Evolutionary conservation across 139 green algal genomes (phyloP).

Genomic region (Haematococcus lacustris): DNA sequence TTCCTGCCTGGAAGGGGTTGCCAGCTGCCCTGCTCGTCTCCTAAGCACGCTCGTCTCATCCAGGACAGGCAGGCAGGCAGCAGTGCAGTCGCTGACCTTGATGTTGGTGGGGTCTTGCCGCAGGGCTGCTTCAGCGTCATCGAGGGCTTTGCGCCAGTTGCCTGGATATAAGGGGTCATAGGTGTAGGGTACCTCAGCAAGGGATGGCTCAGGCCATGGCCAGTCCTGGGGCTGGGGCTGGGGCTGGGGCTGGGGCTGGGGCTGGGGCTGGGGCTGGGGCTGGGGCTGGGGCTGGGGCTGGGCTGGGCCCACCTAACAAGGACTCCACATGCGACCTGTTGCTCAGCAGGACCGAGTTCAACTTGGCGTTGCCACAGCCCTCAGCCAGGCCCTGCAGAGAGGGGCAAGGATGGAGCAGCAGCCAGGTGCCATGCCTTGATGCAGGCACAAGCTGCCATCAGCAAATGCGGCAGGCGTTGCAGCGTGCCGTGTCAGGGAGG

Average conservation of each 20-base stretch:
- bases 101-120: conserved; percentile 25
- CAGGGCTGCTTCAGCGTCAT: conserved; percentile 5
- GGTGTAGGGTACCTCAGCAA: not conserved
- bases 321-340: conserved; percentile 78
- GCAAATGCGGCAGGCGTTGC: too few relatives aligned
- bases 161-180: conserved; percentile 20
- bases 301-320: conserved; percentile 41
- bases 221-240: too few relatives aligned
- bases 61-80: not conserved
- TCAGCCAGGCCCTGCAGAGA: conserved; percentile 5
- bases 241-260: too few relatives aligned
- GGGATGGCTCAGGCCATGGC: not conserved
- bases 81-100: conserved; percentile 43
- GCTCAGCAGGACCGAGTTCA: conserved; percentile 37
- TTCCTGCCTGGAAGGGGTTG: not conserved
- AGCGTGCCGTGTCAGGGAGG: too few relatives aligned
- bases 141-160: conserved; percentile 57
- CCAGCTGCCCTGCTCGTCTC: not conserved
- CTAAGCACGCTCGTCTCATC: too few relatives aligned
- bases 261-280: too few relatives aligned
- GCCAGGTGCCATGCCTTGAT: too few relatives aligned
- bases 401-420: too few relatives aligned
- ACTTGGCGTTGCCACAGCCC: not conserved
- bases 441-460: too few relatives aligned
- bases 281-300: not conserved